Percentiles rank a stretch among this genome's conserved stretches.
phyloP scores from a whole-genome alignment of 371 early-diverging fungal genomes.

The Apophysomyces trapeziformis region DNA sequence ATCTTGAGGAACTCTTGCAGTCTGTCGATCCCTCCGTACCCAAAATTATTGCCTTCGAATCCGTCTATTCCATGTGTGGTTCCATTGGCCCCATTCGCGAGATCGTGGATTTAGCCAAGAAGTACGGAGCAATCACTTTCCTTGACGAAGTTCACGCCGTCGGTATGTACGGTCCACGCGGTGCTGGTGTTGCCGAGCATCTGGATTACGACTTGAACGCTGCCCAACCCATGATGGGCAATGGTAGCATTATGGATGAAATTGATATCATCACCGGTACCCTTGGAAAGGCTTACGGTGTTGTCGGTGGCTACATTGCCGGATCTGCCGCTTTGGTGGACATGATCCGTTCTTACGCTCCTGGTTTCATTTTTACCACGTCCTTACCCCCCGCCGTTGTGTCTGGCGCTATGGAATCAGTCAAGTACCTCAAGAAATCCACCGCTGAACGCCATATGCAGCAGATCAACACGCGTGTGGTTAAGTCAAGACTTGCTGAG shows the following conservation, averaged over 20 bases:
- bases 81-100: conserved; percentile 96
- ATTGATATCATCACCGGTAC: conserved; percentile 98
- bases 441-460: conserved; percentile 86
- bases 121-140: conserved; percentile 98
- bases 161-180: conserved; percentile 97
- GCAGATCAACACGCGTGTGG: conserved; percentile 86
- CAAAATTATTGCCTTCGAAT: conserved; percentile 98
- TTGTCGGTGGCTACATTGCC: conserved; percentile 98
- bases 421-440: conserved; percentile 88
- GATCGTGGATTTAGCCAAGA: conserved; percentile 90
- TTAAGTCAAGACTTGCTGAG: conserved; percentile 81
- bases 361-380: conserved; percentile 99
- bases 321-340: conserved; percentile 89
- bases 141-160: conserved; percentile 99
- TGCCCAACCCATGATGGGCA: conserved; percentile 53
- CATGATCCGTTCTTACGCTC: conserved; percentile 97
- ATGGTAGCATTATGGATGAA: conserved; percentile 79
- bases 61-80: conserved; percentile 98
- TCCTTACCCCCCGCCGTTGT: conserved; percentile 95
- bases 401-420: conserved; percentile 89
- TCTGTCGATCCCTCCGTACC: conserved; percentile 80
- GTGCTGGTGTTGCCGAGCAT: conserved; percentile 98
- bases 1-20: conserved; percentile 87
- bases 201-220: conserved; percentile 78
- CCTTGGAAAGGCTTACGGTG: conserved; percentile 97